Evolutionary conservation across 768 basidiomycete species (phyloP).

Genomic region (Pisolithus albus): DNA sequence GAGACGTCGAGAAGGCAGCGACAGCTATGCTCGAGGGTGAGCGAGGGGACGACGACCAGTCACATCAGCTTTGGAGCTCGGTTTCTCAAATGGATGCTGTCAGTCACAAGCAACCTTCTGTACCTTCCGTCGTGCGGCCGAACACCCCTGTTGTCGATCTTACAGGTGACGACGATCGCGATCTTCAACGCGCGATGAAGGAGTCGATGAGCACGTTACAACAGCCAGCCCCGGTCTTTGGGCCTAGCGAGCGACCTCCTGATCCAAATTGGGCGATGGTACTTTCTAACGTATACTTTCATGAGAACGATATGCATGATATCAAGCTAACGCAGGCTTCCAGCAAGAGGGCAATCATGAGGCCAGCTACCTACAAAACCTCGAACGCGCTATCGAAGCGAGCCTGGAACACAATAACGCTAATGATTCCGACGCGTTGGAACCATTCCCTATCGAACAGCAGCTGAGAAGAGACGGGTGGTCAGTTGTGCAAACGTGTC

Average conservation of each 20-base stretch:
- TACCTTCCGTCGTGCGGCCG: constrained; percentile 13
- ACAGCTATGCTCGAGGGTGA: constrained; percentile 50
- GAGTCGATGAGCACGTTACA: constrained; percentile 41
- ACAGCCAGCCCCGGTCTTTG: constrained; percentile 27
- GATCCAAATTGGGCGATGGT: constrained; percentile 62
- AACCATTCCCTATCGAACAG: constrained; percentile 46
- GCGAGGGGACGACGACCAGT: constrained; percentile 28
- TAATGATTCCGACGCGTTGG: constrained; percentile 45
- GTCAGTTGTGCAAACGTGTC: constrained; percentile 31
- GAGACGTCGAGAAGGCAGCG: constrained; percentile 50
- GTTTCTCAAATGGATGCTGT: constrained; percentile 7
- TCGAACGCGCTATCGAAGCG: constrained; percentile 67
- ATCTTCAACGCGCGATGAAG: constrained; percentile 45
- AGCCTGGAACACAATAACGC: constrained; percentile 42
- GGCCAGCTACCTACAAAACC: constrained; percentile 50
- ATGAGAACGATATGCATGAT: neutral
- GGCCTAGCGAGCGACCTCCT: constrained; percentile 49
- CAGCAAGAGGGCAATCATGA: constrained; percentile 31
- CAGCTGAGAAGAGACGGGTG: constrained; percentile 50
- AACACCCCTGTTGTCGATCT: constrained; percentile 47
- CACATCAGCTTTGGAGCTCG: constrained; percentile 9
- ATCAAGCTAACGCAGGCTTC: constrained; percentile 5
- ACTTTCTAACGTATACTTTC: constrained; percentile 44
- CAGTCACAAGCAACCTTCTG: neutral
- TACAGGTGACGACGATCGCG: constrained; percentile 48